Percentiles rank a stretch among this genome's conserved stretches.
Conservation (phyloP, 2,329 filamentous ascomycete genomes). For the Xylaria sp. region DNA sequence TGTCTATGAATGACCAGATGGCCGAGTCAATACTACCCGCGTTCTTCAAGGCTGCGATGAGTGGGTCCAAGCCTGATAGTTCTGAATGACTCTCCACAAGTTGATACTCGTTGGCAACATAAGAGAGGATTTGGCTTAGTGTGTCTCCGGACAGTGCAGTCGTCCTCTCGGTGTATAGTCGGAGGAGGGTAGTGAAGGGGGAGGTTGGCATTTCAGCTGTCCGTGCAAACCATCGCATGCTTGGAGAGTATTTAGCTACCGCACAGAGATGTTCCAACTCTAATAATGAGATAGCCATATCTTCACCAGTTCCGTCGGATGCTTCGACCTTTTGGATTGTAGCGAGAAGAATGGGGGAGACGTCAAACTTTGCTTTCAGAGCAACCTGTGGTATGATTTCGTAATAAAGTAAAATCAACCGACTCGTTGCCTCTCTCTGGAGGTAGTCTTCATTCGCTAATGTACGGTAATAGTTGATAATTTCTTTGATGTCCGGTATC, state of each 20-base stretch:
- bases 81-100: conserved; percentile 65
- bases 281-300: conserved; percentile 69
- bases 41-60: conserved; percentile 56
- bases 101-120: conserved; percentile 72
- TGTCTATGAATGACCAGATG: conserved; percentile 81
- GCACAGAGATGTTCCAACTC: conserved; percentile 84
- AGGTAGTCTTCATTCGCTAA: conserved; percentile 75
- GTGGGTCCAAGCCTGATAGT: conserved; percentile 58
- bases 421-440: conserved; percentile 81
- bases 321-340: conserved; percentile 72
- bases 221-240: conserved; percentile 92
- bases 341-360: conserved; percentile 79
- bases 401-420: conserved; percentile 86
- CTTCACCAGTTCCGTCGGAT: conserved; percentile 60
- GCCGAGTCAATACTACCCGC: conserved; percentile 45
- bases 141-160: conserved; percentile 61
- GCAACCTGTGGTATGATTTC: conserved; percentile 82
- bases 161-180: conserved; percentile 63
- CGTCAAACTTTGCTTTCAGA: conserved; percentile 86
- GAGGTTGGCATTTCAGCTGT: conserved; percentile 71
- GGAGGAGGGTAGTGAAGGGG: conserved; percentile 77
- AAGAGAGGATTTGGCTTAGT: conserved; percentile 66
- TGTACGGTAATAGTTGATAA: conserved; percentile 78
- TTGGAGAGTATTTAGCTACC: conserved; percentile 82
- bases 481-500: conserved; percentile 83